Evolutionary conservation across 805 yeast species (phyloP).

Genomic region (Metschnikowia matae): DNA sequence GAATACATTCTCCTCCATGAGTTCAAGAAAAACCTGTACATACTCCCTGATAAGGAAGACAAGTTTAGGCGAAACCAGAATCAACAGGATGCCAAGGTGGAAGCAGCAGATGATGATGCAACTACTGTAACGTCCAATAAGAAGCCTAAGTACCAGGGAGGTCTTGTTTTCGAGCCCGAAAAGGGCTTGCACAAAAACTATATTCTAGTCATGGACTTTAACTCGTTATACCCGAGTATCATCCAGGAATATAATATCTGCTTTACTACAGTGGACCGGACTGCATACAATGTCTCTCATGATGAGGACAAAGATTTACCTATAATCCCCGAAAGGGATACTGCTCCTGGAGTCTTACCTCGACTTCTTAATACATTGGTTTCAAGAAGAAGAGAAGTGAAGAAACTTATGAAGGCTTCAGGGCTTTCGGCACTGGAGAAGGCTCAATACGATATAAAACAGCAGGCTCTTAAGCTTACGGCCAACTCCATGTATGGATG

Average conservation of each 20-base stretch:
- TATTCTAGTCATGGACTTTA: conserved; percentile 95
- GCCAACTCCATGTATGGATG: conserved; percentile 99
- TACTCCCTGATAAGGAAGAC: conserved; percentile 83
- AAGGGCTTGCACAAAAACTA: conserved; percentile 89
- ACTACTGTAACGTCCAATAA: conserved; percentile 49
- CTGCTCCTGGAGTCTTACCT: conserved; percentile 79
- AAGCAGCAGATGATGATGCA: conserved; percentile 37
- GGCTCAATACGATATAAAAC: conserved; percentile 90
- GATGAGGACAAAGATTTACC: conserved; percentile 64
- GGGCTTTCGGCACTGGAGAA: conserved; percentile 57
- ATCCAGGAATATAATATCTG: conserved; percentile 97
- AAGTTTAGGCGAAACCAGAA: conserved; percentile 32
- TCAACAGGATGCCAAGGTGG: conserved; percentile 33
- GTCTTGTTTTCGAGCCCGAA: conserved; percentile 94
- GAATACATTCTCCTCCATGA: conserved; percentile 91
- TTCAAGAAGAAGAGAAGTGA: conserved; percentile 88
- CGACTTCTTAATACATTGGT: conserved; percentile 78
- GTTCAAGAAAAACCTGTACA: conserved; percentile 70
- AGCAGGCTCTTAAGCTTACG: conserved; percentile 91
- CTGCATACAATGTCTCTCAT: conserved; percentile 35
- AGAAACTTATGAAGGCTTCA: conserved; percentile 75
- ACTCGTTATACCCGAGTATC: conserved; percentile 93
- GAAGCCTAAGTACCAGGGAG: conserved; percentile 83
- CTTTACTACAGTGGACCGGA: conserved; percentile 88
- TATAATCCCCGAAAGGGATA: conserved; percentile 54